These are phyloP conservation scores for Imleria badia DNA, from an alignment of 768 basidiomycete species.

Conservation along the genomic window DNA sequence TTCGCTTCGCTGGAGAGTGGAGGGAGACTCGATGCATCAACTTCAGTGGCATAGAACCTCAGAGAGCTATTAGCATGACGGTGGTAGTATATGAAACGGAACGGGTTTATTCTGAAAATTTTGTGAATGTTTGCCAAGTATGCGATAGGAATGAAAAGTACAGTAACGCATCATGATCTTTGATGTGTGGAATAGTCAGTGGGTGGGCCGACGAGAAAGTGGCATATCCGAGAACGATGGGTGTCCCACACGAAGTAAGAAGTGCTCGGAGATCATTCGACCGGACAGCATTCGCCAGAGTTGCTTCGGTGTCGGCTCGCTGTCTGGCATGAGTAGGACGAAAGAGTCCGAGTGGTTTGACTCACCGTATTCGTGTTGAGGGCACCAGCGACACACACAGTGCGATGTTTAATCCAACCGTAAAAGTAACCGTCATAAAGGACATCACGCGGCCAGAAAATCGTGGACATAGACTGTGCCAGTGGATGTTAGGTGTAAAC, in stretches of 20 bases:
- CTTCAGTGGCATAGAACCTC: constrained; percentile 61
- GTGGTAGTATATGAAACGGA: constrained; percentile 47
- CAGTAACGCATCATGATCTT: constrained; percentile 29
- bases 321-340: constrained; percentile 5
- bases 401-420: constrained; percentile 51
- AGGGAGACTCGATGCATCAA: constrained; percentile 28
- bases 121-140: constrained; percentile 9
- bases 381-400: constrained; percentile 53
- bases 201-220: constrained; percentile 14
- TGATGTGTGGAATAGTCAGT: constrained; percentile 30
- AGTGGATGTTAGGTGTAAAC: neutral
- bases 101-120: constrained; percentile 12
- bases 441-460: constrained; percentile 63
- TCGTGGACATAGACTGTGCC: constrained; percentile 33
- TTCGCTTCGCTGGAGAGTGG: constrained; percentile 15
- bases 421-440: constrained; percentile 50
- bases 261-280: constrained; percentile 19
- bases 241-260: constrained; percentile 16
- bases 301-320: constrained; percentile 16
- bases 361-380: constrained; percentile 37
- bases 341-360: neutral
- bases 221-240: constrained; percentile 34
- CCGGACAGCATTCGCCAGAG: constrained; percentile 12
- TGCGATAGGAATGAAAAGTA: constrained; percentile 4
- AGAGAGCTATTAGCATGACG: constrained; percentile 54